These are phyloP conservation scores for Asterionellopsis glacialis DNA, from an alignment of 108 stramenopile genomes.

Conservation along the genomic window DNA sequence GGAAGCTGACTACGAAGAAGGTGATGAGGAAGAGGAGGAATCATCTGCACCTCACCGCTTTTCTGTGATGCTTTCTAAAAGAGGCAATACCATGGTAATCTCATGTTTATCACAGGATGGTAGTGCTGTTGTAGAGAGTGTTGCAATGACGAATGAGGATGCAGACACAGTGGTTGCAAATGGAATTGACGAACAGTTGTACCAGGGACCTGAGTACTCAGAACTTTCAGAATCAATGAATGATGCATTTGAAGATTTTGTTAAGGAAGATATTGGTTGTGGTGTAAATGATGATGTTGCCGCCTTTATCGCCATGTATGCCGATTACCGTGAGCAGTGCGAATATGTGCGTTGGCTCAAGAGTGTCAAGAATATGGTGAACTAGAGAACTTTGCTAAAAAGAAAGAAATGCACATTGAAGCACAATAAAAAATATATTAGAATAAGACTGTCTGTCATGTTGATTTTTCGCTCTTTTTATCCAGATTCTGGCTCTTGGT, in stretches of 20 bases:
- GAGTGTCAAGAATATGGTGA: constrained; percentile 30
- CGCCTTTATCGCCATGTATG: constrained; percentile 68
- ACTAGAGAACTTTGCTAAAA: too few relatives aligned
- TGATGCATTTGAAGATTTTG: constrained; percentile 45
- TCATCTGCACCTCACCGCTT: constrained; percentile 48
- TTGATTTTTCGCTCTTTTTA: too few relatives aligned
- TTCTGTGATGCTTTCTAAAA: constrained; percentile 61
- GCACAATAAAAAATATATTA: too few relatives aligned
- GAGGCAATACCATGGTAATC: constrained; percentile 63
- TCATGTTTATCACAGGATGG: constrained; percentile 45
- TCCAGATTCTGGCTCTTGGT: too few relatives aligned
- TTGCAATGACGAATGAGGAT: constrained; percentile 40
- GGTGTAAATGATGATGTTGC: constrained; percentile 61
- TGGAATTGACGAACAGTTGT: constrained; percentile 26
- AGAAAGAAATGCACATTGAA: too few relatives aligned
- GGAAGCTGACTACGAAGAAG: constrained; percentile 19
- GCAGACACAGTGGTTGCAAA: constrained; percentile 23
- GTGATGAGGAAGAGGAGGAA: constrained; percentile 48
- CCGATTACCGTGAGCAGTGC: constrained; percentile 68
- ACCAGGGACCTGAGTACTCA: constrained; percentile 74
- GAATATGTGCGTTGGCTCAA: constrained; percentile 47
- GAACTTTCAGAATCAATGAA: constrained; percentile 77
- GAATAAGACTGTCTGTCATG: too few relatives aligned
- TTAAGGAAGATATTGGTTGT: constrained; percentile 38
- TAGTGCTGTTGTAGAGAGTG: constrained; percentile 42